phyloP scores from a whole-genome alignment of 2,329 filamentous ascomycete genomes.

The Fusarium marasasianum region DNA sequence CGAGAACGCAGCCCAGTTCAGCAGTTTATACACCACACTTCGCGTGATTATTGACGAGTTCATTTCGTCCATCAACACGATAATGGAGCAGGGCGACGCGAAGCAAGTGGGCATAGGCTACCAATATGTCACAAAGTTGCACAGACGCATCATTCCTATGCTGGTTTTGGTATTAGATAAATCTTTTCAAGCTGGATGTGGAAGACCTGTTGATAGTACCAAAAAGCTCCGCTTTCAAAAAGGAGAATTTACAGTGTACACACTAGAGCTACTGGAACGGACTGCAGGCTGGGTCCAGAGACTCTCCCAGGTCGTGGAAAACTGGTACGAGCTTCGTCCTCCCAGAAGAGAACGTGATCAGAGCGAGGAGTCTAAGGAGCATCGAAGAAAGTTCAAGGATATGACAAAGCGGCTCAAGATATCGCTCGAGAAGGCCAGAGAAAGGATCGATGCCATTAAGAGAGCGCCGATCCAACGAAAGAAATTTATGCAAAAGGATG shows the following conservation, averaged over 20 bases:
- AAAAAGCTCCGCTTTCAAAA: neutral
- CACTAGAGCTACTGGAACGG: slow-evolving; percentile 24
- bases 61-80: slow-evolving; percentile 2
- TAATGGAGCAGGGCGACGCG: neutral
- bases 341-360: neutral
- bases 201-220: neutral
- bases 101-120: neutral
- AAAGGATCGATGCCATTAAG: neutral
- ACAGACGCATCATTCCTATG: slow-evolving; percentile 39
- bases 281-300: slow-evolving; percentile 28
- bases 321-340: slow-evolving; percentile 18
- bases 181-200: slow-evolving; percentile 33
- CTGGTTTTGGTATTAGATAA: slow-evolving; percentile 36
- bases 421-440: slow-evolving; percentile 16
- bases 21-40: slow-evolving; percentile 14
- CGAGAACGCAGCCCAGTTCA: neutral
- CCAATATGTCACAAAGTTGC: slow-evolving; percentile 15
- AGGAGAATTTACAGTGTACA: slow-evolving; percentile 33
- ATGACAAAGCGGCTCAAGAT: neutral
- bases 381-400: slow-evolving; percentile 6
- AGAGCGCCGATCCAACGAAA: neutral
- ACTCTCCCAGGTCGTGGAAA: slow-evolving; percentile 16
- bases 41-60: slow-evolving; percentile 9
- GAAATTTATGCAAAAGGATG: slow-evolving; percentile 10
- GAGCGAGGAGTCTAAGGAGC: neutral